A percentile compares a stretch with the other conserved stretches of the same genome.
Conservation (phyloP, 768 basidiomycete species). For the Boletus speciosus region DNA sequence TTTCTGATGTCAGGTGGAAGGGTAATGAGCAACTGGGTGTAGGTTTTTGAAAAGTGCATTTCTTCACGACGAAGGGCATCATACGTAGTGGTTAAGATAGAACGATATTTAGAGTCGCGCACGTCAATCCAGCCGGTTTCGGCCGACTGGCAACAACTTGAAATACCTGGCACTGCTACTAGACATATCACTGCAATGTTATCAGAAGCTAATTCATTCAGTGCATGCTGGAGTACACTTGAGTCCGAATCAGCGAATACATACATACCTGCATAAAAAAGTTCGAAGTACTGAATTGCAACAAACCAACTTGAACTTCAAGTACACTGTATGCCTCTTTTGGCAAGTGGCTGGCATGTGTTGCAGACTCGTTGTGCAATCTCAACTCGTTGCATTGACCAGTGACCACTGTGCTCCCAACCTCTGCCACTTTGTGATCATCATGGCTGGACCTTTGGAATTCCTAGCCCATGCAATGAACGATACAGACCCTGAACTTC, state of each 20-base stretch:
- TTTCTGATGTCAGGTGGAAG: constrained; percentile 76
- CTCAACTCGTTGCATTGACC: neutral
- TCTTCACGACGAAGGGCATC: constrained; percentile 1
- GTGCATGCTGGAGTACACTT: too few relatives aligned
- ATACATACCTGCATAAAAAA: too few relatives aligned
- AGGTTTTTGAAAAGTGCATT: constrained; percentile 78
- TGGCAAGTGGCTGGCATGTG: constrained; percentile 10
- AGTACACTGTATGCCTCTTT: neutral
- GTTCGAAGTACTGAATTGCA: too few relatives aligned
- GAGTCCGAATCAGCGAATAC: too few relatives aligned
- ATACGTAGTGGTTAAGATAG: neutral
- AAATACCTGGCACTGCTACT: too few relatives aligned
- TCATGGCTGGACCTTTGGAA: constrained; percentile 13
- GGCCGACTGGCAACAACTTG: too few relatives aligned
- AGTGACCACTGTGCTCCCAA: neutral
- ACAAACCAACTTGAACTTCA: too few relatives aligned
- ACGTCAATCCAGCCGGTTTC: too few relatives aligned
- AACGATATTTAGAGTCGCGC: too few relatives aligned
- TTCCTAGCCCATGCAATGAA: constrained; percentile 24
- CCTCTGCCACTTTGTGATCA: neutral
- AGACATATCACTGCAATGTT: too few relatives aligned
- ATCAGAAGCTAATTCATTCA: too few relatives aligned
- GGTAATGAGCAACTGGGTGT: constrained; percentile 54
- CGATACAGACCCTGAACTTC: constrained; percentile 42
- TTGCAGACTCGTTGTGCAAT: neutral